Evolutionary conservation across 2,329 filamentous ascomycete species (phyloP), one percentile per base, ranked within the genome.

Genomic region (Reticulascus tulasneorum): DNA sequence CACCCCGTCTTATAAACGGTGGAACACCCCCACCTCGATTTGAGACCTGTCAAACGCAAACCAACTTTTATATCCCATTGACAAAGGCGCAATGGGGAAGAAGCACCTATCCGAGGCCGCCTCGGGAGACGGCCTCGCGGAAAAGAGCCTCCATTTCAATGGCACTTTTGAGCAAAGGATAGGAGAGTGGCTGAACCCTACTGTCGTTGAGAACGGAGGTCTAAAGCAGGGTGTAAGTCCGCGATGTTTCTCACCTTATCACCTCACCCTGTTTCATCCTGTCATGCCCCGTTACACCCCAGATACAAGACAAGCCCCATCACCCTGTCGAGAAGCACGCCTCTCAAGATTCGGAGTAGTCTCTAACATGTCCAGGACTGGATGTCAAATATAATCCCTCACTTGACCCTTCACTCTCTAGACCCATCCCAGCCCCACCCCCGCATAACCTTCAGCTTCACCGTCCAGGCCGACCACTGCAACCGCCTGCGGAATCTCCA

Each of bases 401-500:
- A 64, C 38, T 46, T 76, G 19, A 48, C 50, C 13, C 48, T 77
- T 41, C 33, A 62, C 41, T 63, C 65, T 10, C 50, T 60, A 44
- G 54, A 58, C 26, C 12, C 56, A 19, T 24, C 48, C 17, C 37
- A 47, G 23, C 53, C 66, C 24, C 58, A 64, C 47, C 63, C 70
- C 23, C 40, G 51, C 33, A 48, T 65, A 33, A 63, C 58, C 21
- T 73, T 77, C 53, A 49, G 59, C 40, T 74, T 70, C 54, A 71
- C 61, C 4, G 68, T 77, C 18, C 66, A 70, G 37, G 55, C 60
- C 0, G 47, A 60, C 4, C 71, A 82, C 60, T 69, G 64, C 55
- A 82, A 82, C 56, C 58, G 65, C 6, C 39, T 71, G 11, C 56
- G 58, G 18, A 81, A 72, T 58, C 59, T 83, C 36, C 78, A 82